phyloP scores from a whole-genome alignment of 768 basidiomycete genomes.

The Leccinum longicurvipes region DNA sequence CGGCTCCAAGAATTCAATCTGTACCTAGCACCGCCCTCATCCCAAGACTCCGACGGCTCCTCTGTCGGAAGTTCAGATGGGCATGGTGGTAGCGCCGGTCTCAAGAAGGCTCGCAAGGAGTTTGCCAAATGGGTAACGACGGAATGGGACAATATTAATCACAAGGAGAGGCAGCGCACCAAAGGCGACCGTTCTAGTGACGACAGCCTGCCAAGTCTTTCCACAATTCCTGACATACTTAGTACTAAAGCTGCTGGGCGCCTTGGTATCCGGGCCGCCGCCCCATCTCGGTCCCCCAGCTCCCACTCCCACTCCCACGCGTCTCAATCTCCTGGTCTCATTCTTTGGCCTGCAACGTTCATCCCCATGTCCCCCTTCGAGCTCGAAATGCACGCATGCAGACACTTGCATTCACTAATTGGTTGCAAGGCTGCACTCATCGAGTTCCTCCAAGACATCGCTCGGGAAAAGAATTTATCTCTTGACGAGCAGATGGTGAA shows the following conservation, averaged over 20 bases:
- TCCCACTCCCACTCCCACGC: slow-evolving; percentile 27
- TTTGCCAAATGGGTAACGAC: slow-evolving; percentile 35
- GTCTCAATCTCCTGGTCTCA: slow-evolving; percentile 59
- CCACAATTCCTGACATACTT: slow-evolving; percentile 27
- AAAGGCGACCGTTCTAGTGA: slow-evolving; percentile 28
- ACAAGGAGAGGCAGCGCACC: slow-evolving; percentile 21
- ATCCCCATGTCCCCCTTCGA: slow-evolving; percentile 55
- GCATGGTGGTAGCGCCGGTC: slow-evolving; percentile 15
- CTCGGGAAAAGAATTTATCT: slow-evolving; percentile 19
- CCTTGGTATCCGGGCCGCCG: slow-evolving; percentile 32
- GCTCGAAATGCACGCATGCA: slow-evolving; percentile 74
- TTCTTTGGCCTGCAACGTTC: slow-evolving; percentile 58
- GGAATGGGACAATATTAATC: slow-evolving; percentile 36
- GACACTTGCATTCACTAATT: slow-evolving; percentile 61
- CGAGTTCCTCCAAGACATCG: slow-evolving; percentile 42
- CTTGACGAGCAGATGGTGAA: slow-evolving; percentile 24
- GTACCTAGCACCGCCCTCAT: slow-evolving; percentile 49
- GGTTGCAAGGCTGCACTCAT: slow-evolving; percentile 57
- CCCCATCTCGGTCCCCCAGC: slow-evolving; percentile 12
- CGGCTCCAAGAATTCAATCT: slow-evolving; percentile 50
- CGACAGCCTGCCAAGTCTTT: slow-evolving; percentile 20
- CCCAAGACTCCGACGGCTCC: slow-evolving; percentile 17
- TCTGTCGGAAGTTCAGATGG: slow-evolving; percentile 26
- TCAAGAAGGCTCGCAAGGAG: slow-evolving; percentile 32
- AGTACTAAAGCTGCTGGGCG: slow-evolving; percentile 37